Evolutionary conservation across 1,284 basidiomycete genomes (phyloP), one percentile per base, ranked within the genome.

Genomic region (Ustilago bromivora): DNA sequence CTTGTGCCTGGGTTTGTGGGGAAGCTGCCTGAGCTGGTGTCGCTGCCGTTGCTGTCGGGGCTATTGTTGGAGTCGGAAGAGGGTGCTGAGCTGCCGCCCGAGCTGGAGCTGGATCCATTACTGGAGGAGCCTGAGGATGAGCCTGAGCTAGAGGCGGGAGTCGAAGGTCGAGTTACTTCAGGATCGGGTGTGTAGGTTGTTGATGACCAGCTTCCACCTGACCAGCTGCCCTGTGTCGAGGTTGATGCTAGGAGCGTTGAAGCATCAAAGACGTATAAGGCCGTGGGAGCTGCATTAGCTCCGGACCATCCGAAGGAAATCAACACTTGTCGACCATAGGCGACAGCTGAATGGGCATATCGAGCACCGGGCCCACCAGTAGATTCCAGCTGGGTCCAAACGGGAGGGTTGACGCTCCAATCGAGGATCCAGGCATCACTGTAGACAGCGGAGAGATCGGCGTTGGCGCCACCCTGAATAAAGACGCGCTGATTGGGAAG

Each of bases 371-470:
- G 82, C 13, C 79, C 74, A 10, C 40, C 61, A 12, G 53, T 56
- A 28, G 59, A 53, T 49, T 71, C 41, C 49, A 83, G 6, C 54
- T 65, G 28, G 9, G 78, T 78, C 82, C 82, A 84, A 1, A 63
- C 35, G 28, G 82, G 82, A 0, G 80, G 80, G 19, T 67, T 69
- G 63, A 67, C 60, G 64, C 74, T 78, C 78, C 80, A 82, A 57
- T 84, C 82, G 52, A 84, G 71, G 59, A 84, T 71, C 81, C 81
- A 82, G 11, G 81, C 80, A 57, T 84, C 82, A 60, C 74, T 67
- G 68, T 78, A 76, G 13, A 78, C 76, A 61, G 70, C 66, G 60
- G 78, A 70, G 61, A 79, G 72, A 71, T 82, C 81, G 32, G 68
- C 71, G 36, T 57, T 72, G 15, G 82, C 78, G 47, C 82, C 82